These are phyloP conservation scores for Rhodotorula graminis DNA, from an alignment of 768 basidiomycete species.

Conservation along the genomic window DNA sequence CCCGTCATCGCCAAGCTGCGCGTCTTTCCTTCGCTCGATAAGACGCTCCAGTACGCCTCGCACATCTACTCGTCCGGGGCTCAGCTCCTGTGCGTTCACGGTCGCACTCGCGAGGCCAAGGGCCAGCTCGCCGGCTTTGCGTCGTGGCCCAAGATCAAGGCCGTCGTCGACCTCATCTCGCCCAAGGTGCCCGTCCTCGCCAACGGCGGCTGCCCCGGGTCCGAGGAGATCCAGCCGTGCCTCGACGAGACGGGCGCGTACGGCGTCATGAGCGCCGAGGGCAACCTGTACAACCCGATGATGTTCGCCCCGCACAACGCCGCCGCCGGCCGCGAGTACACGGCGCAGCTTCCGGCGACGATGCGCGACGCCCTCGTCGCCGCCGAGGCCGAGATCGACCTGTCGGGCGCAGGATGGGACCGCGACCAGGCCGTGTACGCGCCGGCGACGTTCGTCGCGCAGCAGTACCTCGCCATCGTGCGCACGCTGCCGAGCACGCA, in stretches of 20 bases:
- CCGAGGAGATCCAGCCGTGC: constrained; percentile 74
- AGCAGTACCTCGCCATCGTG: constrained; percentile 82
- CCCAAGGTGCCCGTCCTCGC: constrained; percentile 79
- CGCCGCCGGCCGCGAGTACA: constrained; percentile 21
- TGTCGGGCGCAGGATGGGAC: constrained; percentile 16
- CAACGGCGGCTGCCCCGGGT: constrained; percentile 89
- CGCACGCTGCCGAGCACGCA: constrained; percentile 56
- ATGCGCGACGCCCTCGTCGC: constrained; percentile 31
- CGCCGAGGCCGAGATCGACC: constrained; percentile 27
- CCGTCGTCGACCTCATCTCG: constrained; percentile 81
- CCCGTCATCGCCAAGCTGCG: constrained; percentile 97
- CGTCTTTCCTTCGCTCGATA: constrained; percentile 74
- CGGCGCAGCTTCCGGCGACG: constrained; percentile 21
- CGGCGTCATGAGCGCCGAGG: constrained; percentile 88
- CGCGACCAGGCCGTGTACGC: constrained; percentile 21
- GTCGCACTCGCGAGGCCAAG: constrained; percentile 82
- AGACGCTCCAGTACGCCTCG: constrained; percentile 86
- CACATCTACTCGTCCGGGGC: constrained; percentile 95
- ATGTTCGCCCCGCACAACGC: constrained; percentile 52
- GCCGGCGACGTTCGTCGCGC: constrained; percentile 56
- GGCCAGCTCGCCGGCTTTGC: constrained; percentile 57
- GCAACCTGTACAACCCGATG: constrained; percentile 85
- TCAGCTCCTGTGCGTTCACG: constrained; percentile 90
- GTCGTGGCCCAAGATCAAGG: constrained; percentile 64
- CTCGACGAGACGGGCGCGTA: constrained; percentile 79